Evolutionary conservation across 768 basidiomycete genomes (phyloP).

Genomic region (Kondoa subrosea): DNA sequence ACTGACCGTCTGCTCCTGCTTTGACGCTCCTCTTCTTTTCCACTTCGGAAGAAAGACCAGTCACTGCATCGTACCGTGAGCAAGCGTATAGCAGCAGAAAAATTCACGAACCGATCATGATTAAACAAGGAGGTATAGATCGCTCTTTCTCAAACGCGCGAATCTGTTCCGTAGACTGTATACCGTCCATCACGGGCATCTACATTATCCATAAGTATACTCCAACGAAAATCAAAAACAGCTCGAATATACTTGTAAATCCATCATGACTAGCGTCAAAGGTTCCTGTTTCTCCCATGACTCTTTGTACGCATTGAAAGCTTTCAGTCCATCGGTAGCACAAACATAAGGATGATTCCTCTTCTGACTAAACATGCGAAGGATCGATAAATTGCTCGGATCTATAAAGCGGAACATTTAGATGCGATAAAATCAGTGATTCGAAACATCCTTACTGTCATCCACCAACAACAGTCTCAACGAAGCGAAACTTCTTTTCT

Average conservation of each 20-base stretch:
- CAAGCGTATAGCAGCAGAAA: background rate
- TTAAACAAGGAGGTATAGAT: background rate
- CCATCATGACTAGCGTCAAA: background rate
- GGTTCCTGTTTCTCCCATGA: background rate
- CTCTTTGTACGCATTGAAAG: background rate
- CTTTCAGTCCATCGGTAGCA: background rate
- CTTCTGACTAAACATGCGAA: background rate
- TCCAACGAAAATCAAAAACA: background rate
- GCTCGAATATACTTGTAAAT: background rate
- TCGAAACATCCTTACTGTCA: no score
- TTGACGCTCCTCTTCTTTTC: background rate
- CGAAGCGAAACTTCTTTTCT: background rate
- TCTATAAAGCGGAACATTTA: no score
- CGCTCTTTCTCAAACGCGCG: background rate
- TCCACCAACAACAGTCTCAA: background rate
- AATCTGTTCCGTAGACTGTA: background rate
- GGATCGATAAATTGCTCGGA: background rate
- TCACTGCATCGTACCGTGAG: background rate
- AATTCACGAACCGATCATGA: background rate
- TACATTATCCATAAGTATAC: background rate
- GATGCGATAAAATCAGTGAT: no score
- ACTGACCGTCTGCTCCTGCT: background rate
- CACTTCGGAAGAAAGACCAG: background rate
- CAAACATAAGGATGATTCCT: background rate
- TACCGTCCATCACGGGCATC: background rate